Evolutionary conservation across 371 early-diverging fungal genomes (phyloP), one percentile per base, ranked within the genome.

Genomic region (Mucor saturninus): DNA sequence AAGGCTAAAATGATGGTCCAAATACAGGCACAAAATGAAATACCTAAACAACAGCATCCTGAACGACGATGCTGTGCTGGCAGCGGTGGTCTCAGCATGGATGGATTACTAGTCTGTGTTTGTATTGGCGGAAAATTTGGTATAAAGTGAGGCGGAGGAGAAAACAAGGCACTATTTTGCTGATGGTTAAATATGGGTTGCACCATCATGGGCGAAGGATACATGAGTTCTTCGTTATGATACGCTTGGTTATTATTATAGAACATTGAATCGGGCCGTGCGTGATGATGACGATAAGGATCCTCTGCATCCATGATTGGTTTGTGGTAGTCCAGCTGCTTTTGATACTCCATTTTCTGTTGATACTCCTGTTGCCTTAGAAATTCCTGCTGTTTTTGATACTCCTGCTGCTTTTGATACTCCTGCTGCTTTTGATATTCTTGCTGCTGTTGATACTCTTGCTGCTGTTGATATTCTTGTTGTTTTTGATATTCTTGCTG

Each of bases 21-120:
- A n/a, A 68, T 54, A 29, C 61, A 61, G 8, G 67, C 30, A 43
- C 68, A 69, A 40, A 63, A 64, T 0, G 73, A 45, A 15, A 69
- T 38, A 3, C 59, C 61, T 42, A 32, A 55, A 32, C 69, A 72
- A 13, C 62, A 68, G n/a, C 61, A 56, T 2, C 53, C 43, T 28
- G 31, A 48, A 39, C 10, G 5, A 29, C 37, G 31, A 29, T 38
- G 62, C 21, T 21, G 21, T 21, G 21, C 21, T 5, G 40, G 39
- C 6, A 21, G 52, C 32, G 59, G 50, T 26, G 64, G 42, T 6
- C 56, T 48, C 4, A 52, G 35, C 4, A 50, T 46, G 6, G 57
- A 56, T 14, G 56, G 61, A 38, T 52, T 49, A 37, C 56, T 59
- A 11, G 51, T 21, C 35, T 56, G 63, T 14, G 35, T 31, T 7